A percentile compares a stretch with the other conserved stretches of the same genome.
Evolutionary conservation across 345 rosid species (phyloP).

Genomic region (Geranium rotundifolium): DNA sequence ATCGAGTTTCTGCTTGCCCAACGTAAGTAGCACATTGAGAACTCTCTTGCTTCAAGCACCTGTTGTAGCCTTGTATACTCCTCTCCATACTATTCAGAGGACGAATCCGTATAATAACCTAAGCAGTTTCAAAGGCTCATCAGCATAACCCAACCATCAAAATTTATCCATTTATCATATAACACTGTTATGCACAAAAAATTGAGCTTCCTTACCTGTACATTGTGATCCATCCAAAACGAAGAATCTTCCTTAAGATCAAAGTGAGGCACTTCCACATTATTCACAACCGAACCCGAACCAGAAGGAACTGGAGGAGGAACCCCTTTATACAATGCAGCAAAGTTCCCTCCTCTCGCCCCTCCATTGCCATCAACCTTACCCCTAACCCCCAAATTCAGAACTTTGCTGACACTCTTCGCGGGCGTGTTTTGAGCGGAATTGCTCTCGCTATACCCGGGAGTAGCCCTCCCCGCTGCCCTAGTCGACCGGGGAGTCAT

Average conservation of each 20-base stretch:
- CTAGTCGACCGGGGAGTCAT: slow-evolving; percentile 50
- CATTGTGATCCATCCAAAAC: slow-evolving; percentile 97
- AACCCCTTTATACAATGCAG: slow-evolving; percentile 69
- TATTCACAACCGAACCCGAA: slow-evolving; percentile 39
- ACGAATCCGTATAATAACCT: slow-evolving; percentile 80
- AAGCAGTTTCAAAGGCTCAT: slow-evolving; percentile 6
- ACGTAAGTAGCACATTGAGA: slow-evolving; percentile 68
- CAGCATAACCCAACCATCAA: slow-evolving; percentile 1
- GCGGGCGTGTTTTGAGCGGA: slow-evolving; percentile 83
- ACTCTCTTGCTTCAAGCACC: slow-evolving; percentile 92
- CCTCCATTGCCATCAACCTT: slow-evolving; percentile 41
- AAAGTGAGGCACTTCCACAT: slow-evolving; percentile 88
- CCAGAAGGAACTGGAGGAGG: slow-evolving; percentile 32
- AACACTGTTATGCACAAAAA: neutral
- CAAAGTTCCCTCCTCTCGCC: slow-evolving; percentile 40
- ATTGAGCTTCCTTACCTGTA: slow-evolving; percentile 47
- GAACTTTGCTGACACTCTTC: slow-evolving; percentile 88
- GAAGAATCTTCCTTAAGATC: slow-evolving; percentile 85
- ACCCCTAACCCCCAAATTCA: slow-evolving; percentile 42
- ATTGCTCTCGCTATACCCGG: slow-evolving; percentile 39
- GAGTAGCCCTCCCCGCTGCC: slow-evolving; percentile 29
- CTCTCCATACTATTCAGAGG: slow-evolving; percentile 83
- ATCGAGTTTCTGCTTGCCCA: slow-evolving; percentile 83
- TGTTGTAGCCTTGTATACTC: slow-evolving; percentile 48
- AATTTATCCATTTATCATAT: neutral